Conservation (phyloP, 495 filamentous ascomycete genomes). For the Chaetomium fimeti region DNA sequence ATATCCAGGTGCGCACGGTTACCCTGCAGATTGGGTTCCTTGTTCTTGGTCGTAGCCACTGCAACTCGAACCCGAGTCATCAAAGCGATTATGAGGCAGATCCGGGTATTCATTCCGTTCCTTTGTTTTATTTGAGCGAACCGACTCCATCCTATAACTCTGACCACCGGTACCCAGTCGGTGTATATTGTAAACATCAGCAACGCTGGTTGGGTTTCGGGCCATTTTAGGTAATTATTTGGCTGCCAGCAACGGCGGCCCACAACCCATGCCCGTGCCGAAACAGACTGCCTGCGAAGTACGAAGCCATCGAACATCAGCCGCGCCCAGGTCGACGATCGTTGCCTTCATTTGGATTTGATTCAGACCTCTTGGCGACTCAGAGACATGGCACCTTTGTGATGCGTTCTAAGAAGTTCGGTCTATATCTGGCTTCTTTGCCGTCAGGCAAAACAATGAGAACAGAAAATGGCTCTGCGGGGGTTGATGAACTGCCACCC, state of each 20-base stretch:
- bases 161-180: no score
- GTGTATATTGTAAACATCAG: no score
- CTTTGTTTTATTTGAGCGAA: no score
- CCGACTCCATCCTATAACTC: no score
- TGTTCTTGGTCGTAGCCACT: no score
- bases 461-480: neutral
- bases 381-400: neutral
- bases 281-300: neutral
- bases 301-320: slow-evolving; percentile 27
- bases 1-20: slow-evolving; percentile 2
- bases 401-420: neutral
- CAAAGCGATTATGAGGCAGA: no score
- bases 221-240: neutral
- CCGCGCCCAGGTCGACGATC: slow-evolving; percentile 11
- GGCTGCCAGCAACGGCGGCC: slow-evolving; percentile 1
- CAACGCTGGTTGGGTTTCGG: neutral
- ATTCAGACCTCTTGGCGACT: neutral
- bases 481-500: neutral
- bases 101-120: no score
- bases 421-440: neutral
- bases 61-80: no score
- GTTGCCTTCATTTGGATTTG: neutral
- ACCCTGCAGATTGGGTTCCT: neutral
- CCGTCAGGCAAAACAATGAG: neutral
- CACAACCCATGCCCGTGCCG: neutral